Evolutionary conservation across 1,284 basidiomycete genomes (phyloP).

Genomic region (Rhodotorula sp.): DNA sequence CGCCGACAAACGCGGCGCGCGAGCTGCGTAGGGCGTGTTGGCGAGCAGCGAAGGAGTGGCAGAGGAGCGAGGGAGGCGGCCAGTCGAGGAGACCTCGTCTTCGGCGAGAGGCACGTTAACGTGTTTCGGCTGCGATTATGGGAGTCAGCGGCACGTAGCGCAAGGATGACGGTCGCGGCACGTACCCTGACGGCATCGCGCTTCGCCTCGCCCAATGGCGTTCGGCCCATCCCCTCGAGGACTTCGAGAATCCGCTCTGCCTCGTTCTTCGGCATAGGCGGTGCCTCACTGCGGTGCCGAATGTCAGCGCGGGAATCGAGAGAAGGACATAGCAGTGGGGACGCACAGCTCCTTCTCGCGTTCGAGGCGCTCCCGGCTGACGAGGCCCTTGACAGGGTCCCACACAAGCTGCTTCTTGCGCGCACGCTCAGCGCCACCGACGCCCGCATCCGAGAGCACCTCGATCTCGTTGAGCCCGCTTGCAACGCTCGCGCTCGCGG

Average conservation of each 20-base stretch:
- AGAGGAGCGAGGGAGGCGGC: slow-evolving; percentile 9
- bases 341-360: slow-evolving; percentile 27
- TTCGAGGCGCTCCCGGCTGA: slow-evolving; percentile 40
- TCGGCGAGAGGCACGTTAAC: slow-evolving; percentile 23
- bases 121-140: slow-evolving; percentile 15
- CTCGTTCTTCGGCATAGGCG: slow-evolving; percentile 51
- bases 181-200: slow-evolving; percentile 18
- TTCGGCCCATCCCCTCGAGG: slow-evolving; percentile 49
- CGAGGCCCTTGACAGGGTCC: slow-evolving; percentile 40
- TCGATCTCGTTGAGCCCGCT: background rate
- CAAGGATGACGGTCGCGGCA: background rate
- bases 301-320: background rate
- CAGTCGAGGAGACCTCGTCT: background rate
- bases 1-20: slow-evolving; percentile 6
- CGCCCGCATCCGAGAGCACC: background rate
- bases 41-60: background rate
- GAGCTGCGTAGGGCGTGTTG: slow-evolving; percentile 11
- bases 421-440: slow-evolving; percentile 23
- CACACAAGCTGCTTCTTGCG: slow-evolving; percentile 44
- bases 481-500: background rate
- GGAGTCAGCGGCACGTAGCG: background rate
- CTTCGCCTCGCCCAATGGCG: slow-evolving; percentile 46
- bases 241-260: slow-evolving; percentile 52
- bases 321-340: background rate
- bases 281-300: slow-evolving; percentile 15